phyloP scores from a whole-genome alignment of 2,329 filamentous ascomycete species.

The Chalara sp. region DNA sequence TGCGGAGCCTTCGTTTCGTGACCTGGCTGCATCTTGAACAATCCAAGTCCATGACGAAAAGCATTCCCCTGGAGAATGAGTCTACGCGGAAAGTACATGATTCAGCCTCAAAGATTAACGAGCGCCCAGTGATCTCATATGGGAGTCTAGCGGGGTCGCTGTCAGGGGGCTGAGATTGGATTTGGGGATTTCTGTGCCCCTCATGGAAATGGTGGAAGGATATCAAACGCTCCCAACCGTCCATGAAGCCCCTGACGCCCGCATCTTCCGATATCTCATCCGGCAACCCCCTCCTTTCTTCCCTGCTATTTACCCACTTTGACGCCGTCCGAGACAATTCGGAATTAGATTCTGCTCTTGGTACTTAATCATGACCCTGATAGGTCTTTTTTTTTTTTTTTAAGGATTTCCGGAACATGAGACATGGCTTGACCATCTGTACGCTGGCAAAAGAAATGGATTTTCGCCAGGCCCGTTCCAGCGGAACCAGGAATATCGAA shows the following conservation, averaged over 20 bases:
- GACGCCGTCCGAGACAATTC: no score
- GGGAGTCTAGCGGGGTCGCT: neutral
- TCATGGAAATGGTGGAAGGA: neutral
- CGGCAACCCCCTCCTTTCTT: neutral
- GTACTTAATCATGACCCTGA: neutral
- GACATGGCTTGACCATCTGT: neutral
- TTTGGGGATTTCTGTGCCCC: neutral
- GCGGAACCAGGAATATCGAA: no score
- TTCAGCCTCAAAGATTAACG: no score
- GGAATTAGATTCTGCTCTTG: neutral
- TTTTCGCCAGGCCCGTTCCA: neutral
- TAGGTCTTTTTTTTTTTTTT: neutral
- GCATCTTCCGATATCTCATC: neutral
- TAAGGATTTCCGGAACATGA: neutral
- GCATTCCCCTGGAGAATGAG: no score
- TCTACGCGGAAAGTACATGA: no score
- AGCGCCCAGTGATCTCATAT: neutral
- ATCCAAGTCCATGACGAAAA: neutral
- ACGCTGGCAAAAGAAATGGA: neutral
- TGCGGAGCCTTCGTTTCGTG: neutral
- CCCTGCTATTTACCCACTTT: neutral
- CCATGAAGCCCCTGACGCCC: neutral
- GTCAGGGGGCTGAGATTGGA: neutral
- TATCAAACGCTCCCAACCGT: neutral
- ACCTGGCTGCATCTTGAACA: neutral